phyloP scores from a whole-genome alignment of 2,329 filamentous ascomycete species.

The Sporothrix brunneoviolacea region DNA sequence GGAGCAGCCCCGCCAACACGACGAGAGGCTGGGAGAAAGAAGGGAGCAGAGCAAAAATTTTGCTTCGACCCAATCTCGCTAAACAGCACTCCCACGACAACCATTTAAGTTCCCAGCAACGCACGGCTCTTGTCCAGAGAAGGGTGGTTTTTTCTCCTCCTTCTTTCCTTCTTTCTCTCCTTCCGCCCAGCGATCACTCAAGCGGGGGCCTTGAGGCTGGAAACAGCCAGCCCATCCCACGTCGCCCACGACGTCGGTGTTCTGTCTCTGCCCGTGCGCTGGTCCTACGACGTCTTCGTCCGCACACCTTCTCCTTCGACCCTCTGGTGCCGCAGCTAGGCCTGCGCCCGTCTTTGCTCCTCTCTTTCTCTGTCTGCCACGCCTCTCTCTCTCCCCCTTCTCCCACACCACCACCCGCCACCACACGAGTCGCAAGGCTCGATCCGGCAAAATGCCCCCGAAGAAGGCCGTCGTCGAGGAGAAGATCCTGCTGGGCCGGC shows the following conservation, averaged over 20 bases:
- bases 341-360: background rate
- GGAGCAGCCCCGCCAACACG: constrained; percentile 7
- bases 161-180: constrained; percentile 16
- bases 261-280: constrained; percentile 25
- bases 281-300: constrained; percentile 35
- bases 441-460: constrained; percentile 76
- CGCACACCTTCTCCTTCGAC: constrained; percentile 34
- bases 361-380: background rate
- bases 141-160: constrained; percentile 6
- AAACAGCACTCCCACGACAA: background rate
- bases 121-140: background rate
- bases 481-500: constrained; percentile 92
- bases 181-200: constrained; percentile 12
- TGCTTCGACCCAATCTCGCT: constrained; percentile 2
- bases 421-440: constrained; percentile 41
- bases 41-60: constrained; percentile 3
- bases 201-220: constrained; percentile 13
- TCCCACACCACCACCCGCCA: background rate
- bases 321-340: constrained; percentile 1
- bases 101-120: background rate
- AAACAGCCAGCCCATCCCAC: constrained; percentile 8
- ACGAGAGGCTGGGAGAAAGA: background rate
- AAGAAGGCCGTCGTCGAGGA: constrained; percentile 90
- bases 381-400: background rate
- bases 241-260: constrained; percentile 34